phyloP scores from a whole-genome alignment of 1,139 yeast genomes.

The Suhomyces yuchorum region DNA sequence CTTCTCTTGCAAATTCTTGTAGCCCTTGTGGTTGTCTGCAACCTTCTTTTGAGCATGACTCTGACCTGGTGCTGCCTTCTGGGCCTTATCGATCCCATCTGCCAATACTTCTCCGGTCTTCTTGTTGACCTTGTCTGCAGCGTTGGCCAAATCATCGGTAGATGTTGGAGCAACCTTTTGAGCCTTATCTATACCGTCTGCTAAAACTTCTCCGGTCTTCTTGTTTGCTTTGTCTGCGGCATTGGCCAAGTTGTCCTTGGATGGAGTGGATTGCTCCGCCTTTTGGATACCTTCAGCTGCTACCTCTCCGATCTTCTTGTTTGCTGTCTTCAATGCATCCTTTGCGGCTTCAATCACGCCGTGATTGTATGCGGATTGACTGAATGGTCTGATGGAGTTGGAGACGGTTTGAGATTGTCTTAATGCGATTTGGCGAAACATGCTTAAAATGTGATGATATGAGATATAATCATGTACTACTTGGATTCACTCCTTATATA shows the following conservation, averaged over 20 bases:
- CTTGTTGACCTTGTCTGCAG: constrained; percentile 18
- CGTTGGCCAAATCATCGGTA: constrained; percentile 15
- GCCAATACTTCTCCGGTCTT: constrained; percentile 39
- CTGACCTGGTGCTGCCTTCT: constrained; percentile 20
- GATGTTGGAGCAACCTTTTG: constrained; percentile 21
- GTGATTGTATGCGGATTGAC: constrained; percentile 18
- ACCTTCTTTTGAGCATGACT: constrained; percentile 25
- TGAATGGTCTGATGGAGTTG: constrained; percentile 10
- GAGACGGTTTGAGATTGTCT: constrained; percentile 10
- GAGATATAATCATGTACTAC: not conserved
- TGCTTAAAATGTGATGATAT: constrained; percentile 8
- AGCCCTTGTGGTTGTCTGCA: constrained; percentile 34
- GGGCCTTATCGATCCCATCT: constrained; percentile 27
- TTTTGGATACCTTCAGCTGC: constrained; percentile 30
- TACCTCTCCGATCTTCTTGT: constrained; percentile 33
- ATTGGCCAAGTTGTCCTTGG: constrained; percentile 16
- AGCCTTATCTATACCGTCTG: constrained; percentile 29
- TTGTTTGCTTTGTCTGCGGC: constrained; percentile 19
- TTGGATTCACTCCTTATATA: not conserved
- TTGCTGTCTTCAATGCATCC: constrained; percentile 36
- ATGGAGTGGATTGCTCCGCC: constrained; percentile 23
- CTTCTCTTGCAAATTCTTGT: constrained; percentile 44
- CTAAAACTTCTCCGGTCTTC: constrained; percentile 36
- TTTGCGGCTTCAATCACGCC: constrained; percentile 41
- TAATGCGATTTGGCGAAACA: constrained; percentile 22